A percentile compares a stretch with the other conserved stretches of the same genome.
phyloP scores from a whole-genome alignment of 805 yeast species.

The Hanseniaspora mollemarum region DNA sequence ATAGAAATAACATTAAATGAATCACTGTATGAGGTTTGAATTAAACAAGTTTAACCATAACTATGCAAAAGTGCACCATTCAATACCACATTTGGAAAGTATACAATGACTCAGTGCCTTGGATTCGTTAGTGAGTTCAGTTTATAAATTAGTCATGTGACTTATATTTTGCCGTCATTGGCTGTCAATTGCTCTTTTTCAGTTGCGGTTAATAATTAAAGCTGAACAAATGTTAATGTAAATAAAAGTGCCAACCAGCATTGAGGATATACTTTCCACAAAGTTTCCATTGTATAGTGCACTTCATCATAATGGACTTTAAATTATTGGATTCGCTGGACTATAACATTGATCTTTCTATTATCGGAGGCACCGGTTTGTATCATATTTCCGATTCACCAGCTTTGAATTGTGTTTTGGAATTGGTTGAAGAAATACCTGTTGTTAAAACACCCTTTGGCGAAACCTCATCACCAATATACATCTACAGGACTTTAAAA shows the following conservation, averaged over 20 bases:
- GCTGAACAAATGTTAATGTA: no score
- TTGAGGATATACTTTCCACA: no score
- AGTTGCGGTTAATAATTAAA: no score
- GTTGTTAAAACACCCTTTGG: constrained; percentile 95
- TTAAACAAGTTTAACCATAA: neutral
- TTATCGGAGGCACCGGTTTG: constrained; percentile 97
- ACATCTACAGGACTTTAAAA: constrained; percentile 58
- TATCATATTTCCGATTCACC: constrained; percentile 58
- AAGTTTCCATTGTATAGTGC: no score
- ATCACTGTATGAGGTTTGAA: neutral
- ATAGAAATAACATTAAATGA: neutral
- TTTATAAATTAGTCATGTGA: no score
- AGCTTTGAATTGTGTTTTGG: constrained; percentile 29
- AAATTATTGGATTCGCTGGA: neutral
- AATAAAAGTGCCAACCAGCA: no score
- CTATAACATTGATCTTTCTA: constrained; percentile 54
- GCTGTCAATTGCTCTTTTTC: no score
- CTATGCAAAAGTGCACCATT: neutral
- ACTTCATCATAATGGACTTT: neutral
- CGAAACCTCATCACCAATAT: constrained; percentile 83
- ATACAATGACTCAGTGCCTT: no score
- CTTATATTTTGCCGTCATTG: no score
- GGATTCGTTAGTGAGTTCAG: no score
- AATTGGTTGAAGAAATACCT: constrained; percentile 69
- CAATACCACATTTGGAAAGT: no score